A percentile compares a stretch with the other conserved stretches of the same genome.
These are phyloP conservation scores for Mycena epipterygia DNA, from an alignment of 768 basidiomycete genomes.

Conservation along the genomic window DNA sequence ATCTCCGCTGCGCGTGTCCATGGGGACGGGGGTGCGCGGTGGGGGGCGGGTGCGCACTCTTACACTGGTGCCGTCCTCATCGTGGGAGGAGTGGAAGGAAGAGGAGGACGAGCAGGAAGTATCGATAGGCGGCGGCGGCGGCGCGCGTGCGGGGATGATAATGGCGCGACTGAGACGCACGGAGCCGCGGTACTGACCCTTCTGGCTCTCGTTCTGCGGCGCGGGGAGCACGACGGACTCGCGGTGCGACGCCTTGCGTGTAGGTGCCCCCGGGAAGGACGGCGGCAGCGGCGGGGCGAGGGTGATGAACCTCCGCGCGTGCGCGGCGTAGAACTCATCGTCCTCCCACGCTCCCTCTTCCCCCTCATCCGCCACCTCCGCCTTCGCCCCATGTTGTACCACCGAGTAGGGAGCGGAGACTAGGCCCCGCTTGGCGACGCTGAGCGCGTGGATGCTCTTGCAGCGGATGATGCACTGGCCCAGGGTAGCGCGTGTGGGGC, in stretches of 20 bases:
- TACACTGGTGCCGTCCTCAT: too few relatives aligned
- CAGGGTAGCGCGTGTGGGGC: too few relatives aligned
- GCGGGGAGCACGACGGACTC: background rate
- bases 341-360: background rate
- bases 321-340: background rate
- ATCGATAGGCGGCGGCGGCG: constrained; percentile 29
- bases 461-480: too few relatives aligned
- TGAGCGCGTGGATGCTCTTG: too few relatives aligned
- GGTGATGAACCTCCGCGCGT: background rate
- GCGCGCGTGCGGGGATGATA: constrained; percentile 25
- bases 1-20: constrained; percentile 23
- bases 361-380: background rate
- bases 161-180: constrained; percentile 17
- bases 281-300: background rate
- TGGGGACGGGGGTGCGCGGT: constrained; percentile 29
- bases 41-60: constrained; percentile 16
- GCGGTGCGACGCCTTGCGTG: background rate
- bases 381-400: too few relatives aligned
- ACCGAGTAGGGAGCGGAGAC: too few relatives aligned
- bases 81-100: background rate
- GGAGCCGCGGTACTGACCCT: background rate
- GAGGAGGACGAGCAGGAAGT: background rate
- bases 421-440: background rate
- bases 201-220: too few relatives aligned
- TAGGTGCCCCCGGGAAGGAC: background rate